Conservation (phyloP, 169 alveolate species). For the Plasmodium knowlesi region DNA sequence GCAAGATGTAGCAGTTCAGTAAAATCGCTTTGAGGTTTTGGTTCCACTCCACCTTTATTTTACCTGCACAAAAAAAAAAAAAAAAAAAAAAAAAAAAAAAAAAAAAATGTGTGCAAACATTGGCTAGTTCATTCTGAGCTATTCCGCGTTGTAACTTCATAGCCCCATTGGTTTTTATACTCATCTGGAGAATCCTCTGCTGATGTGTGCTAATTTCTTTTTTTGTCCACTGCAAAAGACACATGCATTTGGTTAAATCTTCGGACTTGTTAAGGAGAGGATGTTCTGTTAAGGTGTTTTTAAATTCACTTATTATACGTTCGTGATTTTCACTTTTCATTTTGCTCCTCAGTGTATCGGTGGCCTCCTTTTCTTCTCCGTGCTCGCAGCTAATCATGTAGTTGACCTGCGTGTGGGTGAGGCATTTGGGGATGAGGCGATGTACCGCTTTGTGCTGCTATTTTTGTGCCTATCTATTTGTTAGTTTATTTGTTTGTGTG, state of each 20-base stretch:
- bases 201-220: conserved; percentile 19
- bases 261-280: conserved; percentile 8
- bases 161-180: conserved; percentile 6
- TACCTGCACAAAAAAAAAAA: background rate
- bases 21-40: background rate
- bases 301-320: conserved; percentile 29
- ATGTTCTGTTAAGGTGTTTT: conserved; percentile 24
- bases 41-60: conserved; percentile 51
- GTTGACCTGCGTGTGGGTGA: conserved; percentile 13
- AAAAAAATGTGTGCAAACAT: background rate
- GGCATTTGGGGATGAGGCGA: background rate
- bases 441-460: no score
- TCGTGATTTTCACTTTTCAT: conserved; percentile 1
- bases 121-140: background rate
- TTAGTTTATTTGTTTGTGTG: background rate
- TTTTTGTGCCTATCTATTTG: no score
- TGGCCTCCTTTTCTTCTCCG: conserved; percentile 21
- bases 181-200: conserved; percentile 4
- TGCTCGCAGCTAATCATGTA: conserved; percentile 37
- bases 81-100: background rate
- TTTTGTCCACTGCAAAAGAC: conserved; percentile 25
- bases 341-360: conserved; percentile 18
- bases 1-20: background rate
- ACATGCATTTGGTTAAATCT: conserved; percentile 31
- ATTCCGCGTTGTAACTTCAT: background rate